Base-by-base conservation (phyloP, 1,284 basidiomycete genomes). In the Cryptococcus maquisensis region DNA sequence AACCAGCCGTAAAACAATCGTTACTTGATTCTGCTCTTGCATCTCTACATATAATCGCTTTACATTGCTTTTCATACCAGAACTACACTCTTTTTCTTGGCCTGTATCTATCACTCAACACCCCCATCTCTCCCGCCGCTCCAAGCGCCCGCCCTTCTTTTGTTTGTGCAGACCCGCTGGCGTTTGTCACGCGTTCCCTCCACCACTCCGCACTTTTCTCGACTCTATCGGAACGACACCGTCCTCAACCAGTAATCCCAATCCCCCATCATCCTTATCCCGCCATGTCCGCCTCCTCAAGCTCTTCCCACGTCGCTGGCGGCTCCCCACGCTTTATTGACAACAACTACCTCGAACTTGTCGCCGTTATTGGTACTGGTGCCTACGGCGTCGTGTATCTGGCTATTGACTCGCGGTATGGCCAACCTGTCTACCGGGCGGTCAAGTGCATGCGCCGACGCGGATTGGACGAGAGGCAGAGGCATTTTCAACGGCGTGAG, bases 371-470 rank as follows among this genome's bases (percentile, higher is more conserved):
- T 52, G 95, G 95, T 50, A 84, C 91, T 50, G 95, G 95, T 43
- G 93, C 93, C 23, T 98, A 97, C 73, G 95, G 95, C 57, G 88
- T 96, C 66, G 94, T 97, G 47, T 98, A 97, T 77, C 88, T 88
- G 59, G 93, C 89, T 35, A 79, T 89, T 58, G 88, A 88, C 61
- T 54, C 73, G 71, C 57, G 70, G 24, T 66, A 66, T 20, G 67
- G 61, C 76, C 44, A 80, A 79, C 49, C 78, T 39, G 81, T 81
- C 61, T 84, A 83, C 51, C 57, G 91, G 84, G 95, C 95, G 46
- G 90, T 98, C 76, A 98, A 98, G 79, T 96, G 92, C 75, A 77
- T 86, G 51, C 75, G 79, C 60, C 82, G 82, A 57, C 67, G 71
- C 4, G 79, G 75, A 51, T 80, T 81, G 55, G 80, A 79, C 83